A percentile compares a stretch with the other conserved stretches of the same genome.
Evolutionary conservation across 2,329 filamentous ascomycete genomes (phyloP).

Genomic region (Gyromitra esculenta): DNA sequence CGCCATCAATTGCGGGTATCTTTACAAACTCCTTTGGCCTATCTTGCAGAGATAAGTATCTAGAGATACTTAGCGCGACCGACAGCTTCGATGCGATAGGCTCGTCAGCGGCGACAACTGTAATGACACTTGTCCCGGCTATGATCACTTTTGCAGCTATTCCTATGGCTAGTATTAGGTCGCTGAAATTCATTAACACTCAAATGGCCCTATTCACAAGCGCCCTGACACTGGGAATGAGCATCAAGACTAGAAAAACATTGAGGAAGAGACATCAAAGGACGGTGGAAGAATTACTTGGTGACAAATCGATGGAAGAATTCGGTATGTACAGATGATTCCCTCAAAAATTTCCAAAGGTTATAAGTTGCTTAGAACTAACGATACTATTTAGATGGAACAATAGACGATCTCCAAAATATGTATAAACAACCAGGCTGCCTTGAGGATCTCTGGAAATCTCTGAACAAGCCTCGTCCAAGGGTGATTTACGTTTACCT

Average conservation of each 20-base stretch:
- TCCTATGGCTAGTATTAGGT: constrained; percentile 24
- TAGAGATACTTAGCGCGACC: background rate
- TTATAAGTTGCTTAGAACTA: background rate
- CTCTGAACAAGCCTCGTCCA: background rate
- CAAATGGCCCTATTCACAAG: constrained; percentile 10
- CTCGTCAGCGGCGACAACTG: constrained; percentile 19
- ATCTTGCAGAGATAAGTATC: constrained; percentile 1
- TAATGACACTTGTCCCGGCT: constrained; percentile 21
- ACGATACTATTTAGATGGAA: background rate
- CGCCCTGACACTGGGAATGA: constrained; percentile 16
- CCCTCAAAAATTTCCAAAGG: too few species aligned
- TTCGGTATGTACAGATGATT: background rate
- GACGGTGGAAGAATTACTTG: background rate
- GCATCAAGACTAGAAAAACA: background rate
- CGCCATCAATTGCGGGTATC: background rate
- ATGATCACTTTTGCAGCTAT: constrained; percentile 26
- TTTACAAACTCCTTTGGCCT: background rate
- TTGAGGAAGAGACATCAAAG: background rate
- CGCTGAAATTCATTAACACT: constrained; percentile 19
- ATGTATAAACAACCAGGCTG: background rate
- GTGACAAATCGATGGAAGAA: background rate
- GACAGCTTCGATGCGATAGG: constrained; percentile 2
- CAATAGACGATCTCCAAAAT: background rate
- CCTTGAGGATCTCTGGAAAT: background rate
- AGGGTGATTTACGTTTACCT: background rate